A percentile compares a stretch with the other conserved stretches of the same genome.
These are phyloP conservation scores for Saksenaea oblongispora DNA, from an alignment of 371 early-diverging fungal genomes.

Conservation along the genomic window DNA sequence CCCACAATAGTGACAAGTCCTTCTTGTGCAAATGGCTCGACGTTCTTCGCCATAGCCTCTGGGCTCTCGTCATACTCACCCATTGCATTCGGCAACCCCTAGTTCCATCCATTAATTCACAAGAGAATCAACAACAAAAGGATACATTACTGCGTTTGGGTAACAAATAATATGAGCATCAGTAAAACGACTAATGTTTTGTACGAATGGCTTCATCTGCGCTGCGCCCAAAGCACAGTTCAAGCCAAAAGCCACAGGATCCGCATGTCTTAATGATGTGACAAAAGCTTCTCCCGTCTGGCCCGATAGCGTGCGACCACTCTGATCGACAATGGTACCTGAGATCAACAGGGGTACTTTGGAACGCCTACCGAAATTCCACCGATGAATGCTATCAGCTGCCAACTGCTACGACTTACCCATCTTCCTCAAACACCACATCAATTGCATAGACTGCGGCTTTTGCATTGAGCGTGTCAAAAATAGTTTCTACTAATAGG, in stretches of 20 bases:
- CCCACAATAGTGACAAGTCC: slow-evolving; percentile 93
- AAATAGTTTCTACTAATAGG: slow-evolving; percentile 92
- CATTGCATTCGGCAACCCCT: slow-evolving; percentile 85
- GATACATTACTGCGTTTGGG: slow-evolving; percentile 81
- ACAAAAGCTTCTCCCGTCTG: slow-evolving; percentile 97
- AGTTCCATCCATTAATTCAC: neutral
- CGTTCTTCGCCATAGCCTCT: slow-evolving; percentile 79
- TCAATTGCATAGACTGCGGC: slow-evolving; percentile 93
- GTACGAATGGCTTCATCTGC: slow-evolving; percentile 94
- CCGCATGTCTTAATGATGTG: slow-evolving; percentile 73
- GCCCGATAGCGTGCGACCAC: slow-evolving; percentile 93
- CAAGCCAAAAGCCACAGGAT: slow-evolving; percentile 90
- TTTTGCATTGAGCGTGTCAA: slow-evolving; percentile 94
- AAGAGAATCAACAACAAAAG: neutral
- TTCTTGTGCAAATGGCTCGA: slow-evolving; percentile 84
- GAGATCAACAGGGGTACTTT: slow-evolving; percentile 86
- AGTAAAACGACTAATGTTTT: slow-evolving; percentile 82
- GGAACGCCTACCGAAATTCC: slow-evolving; percentile 54
- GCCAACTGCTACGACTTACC: slow-evolving; percentile 16
- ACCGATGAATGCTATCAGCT: neutral
- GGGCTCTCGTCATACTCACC: slow-evolving; percentile 91
- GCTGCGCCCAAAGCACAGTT: slow-evolving; percentile 95
- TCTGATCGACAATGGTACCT: slow-evolving; percentile 96
- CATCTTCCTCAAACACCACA: slow-evolving; percentile 74
- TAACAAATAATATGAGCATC: slow-evolving; percentile 88